Percentiles rank a stretch among this genome's conserved stretches.
phyloP scores from a whole-genome alignment of 2,329 filamentous ascomycete genomes.

The Pseudocercospora vitis region DNA sequence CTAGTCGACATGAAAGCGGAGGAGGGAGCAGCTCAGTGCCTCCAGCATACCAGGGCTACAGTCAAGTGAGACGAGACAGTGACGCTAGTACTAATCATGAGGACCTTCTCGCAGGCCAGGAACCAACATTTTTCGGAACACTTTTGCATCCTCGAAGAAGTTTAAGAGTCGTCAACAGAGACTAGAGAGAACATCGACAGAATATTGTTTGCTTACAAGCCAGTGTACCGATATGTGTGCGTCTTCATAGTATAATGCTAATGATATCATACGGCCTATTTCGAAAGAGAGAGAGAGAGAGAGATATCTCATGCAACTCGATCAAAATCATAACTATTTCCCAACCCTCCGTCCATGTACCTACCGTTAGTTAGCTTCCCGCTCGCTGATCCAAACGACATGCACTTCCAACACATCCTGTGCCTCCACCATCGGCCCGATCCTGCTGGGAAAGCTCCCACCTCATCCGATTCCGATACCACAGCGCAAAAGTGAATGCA shows the following conservation, averaged over 20 bases:
- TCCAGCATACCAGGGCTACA: constrained; percentile 33
- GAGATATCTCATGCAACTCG: constrained; percentile 43
- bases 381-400: constrained; percentile 50
- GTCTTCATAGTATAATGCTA: background rate
- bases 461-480: constrained; percentile 57
- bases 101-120: constrained; percentile 61
- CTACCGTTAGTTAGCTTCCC: constrained; percentile 45
- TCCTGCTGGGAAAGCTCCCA: constrained; percentile 55
- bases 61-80: constrained; percentile 41
- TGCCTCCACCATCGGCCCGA: constrained; percentile 48
- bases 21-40: constrained; percentile 30
- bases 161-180: constrained; percentile 41
- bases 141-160: constrained; percentile 51
- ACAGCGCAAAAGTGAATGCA: constrained; percentile 57
- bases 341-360: constrained; percentile 59
- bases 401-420: constrained; percentile 51
- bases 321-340: constrained; percentile 63
- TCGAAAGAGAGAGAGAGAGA: too few species aligned
- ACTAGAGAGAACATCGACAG: constrained; percentile 18
- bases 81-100: constrained; percentile 58
- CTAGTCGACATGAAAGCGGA: constrained; percentile 28
- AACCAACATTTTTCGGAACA: constrained; percentile 67
- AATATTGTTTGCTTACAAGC: background rate
- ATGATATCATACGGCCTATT: too few species aligned
- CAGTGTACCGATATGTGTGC: constrained; percentile 1